Evolutionary conservation across 352 stramenopile species (phyloP).

Genomic region (Nothophytophthora sp.): DNA sequence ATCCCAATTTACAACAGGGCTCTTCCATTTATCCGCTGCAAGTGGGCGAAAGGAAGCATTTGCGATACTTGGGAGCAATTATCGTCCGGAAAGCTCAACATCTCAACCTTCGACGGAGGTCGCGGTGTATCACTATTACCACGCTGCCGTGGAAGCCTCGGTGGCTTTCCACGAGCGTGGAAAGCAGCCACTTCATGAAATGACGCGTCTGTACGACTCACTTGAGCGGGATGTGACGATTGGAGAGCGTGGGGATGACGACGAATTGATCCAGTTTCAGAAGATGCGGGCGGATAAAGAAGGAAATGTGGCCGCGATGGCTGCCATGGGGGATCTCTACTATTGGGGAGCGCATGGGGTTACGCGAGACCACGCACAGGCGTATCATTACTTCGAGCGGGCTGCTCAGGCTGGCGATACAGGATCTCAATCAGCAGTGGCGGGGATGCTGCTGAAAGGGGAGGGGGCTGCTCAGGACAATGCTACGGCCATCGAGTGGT

Average conservation of each 20-base stretch:
- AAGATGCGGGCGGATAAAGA: slow-evolving; percentile 73
- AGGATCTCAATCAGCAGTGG: slow-evolving; percentile 60
- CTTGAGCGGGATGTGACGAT: slow-evolving; percentile 43
- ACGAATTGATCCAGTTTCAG: slow-evolving; percentile 89
- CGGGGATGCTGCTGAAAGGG: slow-evolving; percentile 89
- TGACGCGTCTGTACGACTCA: slow-evolving; percentile 73
- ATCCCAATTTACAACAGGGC: slow-evolving; percentile 27
- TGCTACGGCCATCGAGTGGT: slow-evolving; percentile 70
- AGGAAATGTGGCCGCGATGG: slow-evolving; percentile 76
- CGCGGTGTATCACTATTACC: slow-evolving; percentile 60
- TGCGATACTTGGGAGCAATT: slow-evolving; percentile 54
- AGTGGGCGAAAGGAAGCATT: slow-evolving; percentile 45
- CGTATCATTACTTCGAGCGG: slow-evolving; percentile 73
- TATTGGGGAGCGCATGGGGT: slow-evolving; percentile 89
- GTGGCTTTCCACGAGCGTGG: slow-evolving; percentile 63
- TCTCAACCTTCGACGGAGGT: slow-evolving; percentile 24
- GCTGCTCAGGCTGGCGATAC: slow-evolving; percentile 65
- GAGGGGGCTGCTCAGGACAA: slow-evolving; percentile 82
- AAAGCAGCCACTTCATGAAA: slow-evolving; percentile 78
- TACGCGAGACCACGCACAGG: slow-evolving; percentile 62
- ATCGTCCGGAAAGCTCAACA: slow-evolving; percentile 8
- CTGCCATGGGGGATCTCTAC: slow-evolving; percentile 87
- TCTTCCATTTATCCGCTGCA: slow-evolving; percentile 56
- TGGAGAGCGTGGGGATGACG: slow-evolving; percentile 65
- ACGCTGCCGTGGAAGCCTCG: slow-evolving; percentile 48